These are phyloP conservation scores for Septoria petroselini DNA, from an alignment of 2,329 filamentous ascomycete genomes.

Conservation along the genomic window DNA sequence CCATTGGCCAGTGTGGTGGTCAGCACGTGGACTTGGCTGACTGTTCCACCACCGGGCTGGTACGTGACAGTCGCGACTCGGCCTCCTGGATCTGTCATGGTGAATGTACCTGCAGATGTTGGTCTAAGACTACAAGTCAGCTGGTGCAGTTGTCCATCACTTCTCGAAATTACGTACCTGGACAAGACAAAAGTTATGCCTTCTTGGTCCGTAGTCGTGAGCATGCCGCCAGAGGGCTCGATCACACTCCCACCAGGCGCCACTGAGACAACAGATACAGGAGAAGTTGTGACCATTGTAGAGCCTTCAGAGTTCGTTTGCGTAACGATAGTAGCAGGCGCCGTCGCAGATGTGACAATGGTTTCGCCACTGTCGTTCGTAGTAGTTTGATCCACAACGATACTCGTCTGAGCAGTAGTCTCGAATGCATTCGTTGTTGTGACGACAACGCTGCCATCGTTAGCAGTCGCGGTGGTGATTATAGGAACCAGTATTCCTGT, in stretches of 20 bases:
- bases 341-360: constrained; percentile 39
- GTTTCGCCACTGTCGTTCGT: constrained; percentile 33
- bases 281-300: constrained; percentile 40
- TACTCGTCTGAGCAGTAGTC: constrained; percentile 32
- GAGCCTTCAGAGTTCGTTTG: constrained; percentile 42
- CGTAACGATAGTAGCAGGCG: constrained; percentile 41
- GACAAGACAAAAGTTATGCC: constrained; percentile 41
- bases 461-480: constrained; percentile 40
- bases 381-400: constrained; percentile 33
- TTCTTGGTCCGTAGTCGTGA: constrained; percentile 41
- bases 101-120: constrained; percentile 42
- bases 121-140: constrained; percentile 16
- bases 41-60: constrained; percentile 43
- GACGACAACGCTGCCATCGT: constrained; percentile 38
- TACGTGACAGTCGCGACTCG: constrained; percentile 47
- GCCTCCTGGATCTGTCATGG: constrained; percentile 43
- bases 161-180: constrained; percentile 1
- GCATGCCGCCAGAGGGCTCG: constrained; percentile 35
- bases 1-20: constrained; percentile 40
- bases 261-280: constrained; percentile 39
- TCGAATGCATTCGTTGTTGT: constrained; percentile 42
- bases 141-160: background rate
- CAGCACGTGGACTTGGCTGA: constrained; percentile 41
- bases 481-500: constrained; percentile 43
- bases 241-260: constrained; percentile 41